Conservation (phyloP, 441 rosid genomes). For the Populus hybrid region DNA sequence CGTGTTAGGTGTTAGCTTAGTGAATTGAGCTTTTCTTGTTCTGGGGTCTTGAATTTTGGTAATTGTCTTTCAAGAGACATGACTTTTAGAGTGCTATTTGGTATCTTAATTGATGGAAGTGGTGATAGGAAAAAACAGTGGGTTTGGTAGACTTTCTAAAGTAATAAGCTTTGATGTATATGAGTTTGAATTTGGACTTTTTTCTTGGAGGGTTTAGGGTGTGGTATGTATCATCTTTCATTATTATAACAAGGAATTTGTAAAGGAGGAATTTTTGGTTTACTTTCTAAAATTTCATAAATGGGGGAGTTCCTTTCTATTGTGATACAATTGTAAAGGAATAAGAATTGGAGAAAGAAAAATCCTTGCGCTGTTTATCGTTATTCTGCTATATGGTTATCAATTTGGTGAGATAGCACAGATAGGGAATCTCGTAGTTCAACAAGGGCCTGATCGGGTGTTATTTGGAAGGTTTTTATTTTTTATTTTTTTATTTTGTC, state of each 20-base stretch:
- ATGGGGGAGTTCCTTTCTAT: conserved; percentile 1
- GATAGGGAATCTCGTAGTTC: conserved; percentile 2
- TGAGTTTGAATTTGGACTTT: conserved; percentile 18
- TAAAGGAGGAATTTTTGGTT: conserved; percentile 11
- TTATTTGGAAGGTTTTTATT: conserved; percentile 9
- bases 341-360: conserved; percentile 8
- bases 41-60: background rate
- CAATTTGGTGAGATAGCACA: conserved; percentile 7
- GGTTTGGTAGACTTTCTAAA: conserved; percentile 4
- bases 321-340: conserved; percentile 9
- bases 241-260: conserved; percentile 13
- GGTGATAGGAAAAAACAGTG: conserved; percentile 2
- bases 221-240: background rate
- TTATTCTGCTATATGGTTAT: background rate
- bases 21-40: background rate
- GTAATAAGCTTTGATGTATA: conserved; percentile 4
- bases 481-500: background rate
- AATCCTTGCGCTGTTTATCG: conserved; percentile 11
- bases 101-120: conserved; percentile 14
- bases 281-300: conserved; percentile 2
- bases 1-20: background rate
- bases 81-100: background rate
- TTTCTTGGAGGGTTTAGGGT: background rate
- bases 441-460: conserved; percentile 9
- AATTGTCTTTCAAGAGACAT: background rate